Evolutionary conservation across 2,329 filamentous ascomycete species (phyloP).

Genomic region (Tolypocladium album): DNA sequence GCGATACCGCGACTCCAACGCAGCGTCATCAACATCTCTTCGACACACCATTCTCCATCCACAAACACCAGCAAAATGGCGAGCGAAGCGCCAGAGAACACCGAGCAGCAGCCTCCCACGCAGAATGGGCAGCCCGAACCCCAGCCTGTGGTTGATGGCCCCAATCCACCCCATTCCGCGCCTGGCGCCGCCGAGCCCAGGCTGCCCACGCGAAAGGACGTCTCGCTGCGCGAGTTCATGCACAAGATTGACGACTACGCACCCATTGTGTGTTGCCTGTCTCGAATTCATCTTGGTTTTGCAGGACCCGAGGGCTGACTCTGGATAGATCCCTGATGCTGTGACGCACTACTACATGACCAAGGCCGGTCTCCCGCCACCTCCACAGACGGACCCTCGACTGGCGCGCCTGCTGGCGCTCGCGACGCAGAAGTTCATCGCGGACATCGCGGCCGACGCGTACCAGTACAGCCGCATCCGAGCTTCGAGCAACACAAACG

Average conservation of each 20-base stretch:
- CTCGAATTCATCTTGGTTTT: accelerated
- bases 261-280: slow-evolving; percentile 62
- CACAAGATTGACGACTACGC: slow-evolving; percentile 97
- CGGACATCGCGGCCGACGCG: slow-evolving; percentile 91
- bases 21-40: neutral
- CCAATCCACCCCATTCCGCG: slow-evolving; percentile 30
- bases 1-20: neutral
- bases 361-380: slow-evolving; percentile 84
- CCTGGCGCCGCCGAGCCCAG: slow-evolving; percentile 44
- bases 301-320: neutral
- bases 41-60: neutral
- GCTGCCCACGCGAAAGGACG: slow-evolving; percentile 77
- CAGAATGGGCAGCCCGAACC: slow-evolving; percentile 16
- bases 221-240: slow-evolving; percentile 83
- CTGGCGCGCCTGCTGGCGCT: slow-evolving; percentile 89
- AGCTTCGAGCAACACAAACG: slow-evolving; percentile 70
- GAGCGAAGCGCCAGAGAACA: slow-evolving; percentile 22
- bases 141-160: slow-evolving; percentile 2
- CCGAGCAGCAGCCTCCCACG: slow-evolving; percentile 15
- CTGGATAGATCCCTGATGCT: slow-evolving; percentile 79
- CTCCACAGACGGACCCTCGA: slow-evolving; percentile 79
- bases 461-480: slow-evolving; percentile 97
- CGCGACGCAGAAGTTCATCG: slow-evolving; percentile 98
- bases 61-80: slow-evolving; percentile 17
- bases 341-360: slow-evolving; percentile 98